Conservation (phyloP, 1,284 basidiomycete genomes). For the Cryptococcus wingfieldii region DNA sequence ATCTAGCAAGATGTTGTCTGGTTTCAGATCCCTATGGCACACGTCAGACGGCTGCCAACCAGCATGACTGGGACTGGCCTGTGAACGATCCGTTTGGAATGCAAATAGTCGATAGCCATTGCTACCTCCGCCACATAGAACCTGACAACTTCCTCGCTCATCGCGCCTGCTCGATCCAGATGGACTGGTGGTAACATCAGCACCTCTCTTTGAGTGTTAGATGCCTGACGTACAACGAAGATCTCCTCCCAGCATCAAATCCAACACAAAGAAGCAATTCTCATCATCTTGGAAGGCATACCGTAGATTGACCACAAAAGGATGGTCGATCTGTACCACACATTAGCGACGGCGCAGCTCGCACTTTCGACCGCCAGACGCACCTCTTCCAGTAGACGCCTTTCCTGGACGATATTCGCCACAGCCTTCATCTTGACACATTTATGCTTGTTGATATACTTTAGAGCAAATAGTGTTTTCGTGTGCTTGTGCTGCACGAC, state of each 20-base stretch:
- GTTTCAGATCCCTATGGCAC: constrained; percentile 78
- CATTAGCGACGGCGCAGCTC: not conserved
- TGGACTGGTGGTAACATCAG: constrained; percentile 61
- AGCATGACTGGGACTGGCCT: constrained; percentile 57
- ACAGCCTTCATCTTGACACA: constrained; percentile 98
- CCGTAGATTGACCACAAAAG: constrained; percentile 88
- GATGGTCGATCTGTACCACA: constrained; percentile 73
- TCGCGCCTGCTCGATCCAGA: constrained; percentile 69
- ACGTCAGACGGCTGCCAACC: not conserved
- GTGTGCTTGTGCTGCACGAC: constrained; percentile 98
- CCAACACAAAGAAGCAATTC: constrained; percentile 95
- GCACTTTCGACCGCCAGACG: constrained; percentile 12
- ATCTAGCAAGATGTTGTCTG: constrained; percentile 94
- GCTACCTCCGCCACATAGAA: constrained; percentile 90
- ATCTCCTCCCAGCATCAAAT: constrained; percentile 94
- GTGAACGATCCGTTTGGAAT: constrained; percentile 87
- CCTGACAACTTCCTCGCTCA: constrained; percentile 74
- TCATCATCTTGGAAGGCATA: constrained; percentile 98
- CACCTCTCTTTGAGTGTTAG: not conserved
- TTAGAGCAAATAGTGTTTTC: constrained; percentile 89
- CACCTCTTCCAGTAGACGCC: constrained; percentile 86
- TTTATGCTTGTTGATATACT: constrained; percentile 98
- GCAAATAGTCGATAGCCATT: constrained; percentile 80
- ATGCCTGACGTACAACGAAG: constrained; percentile 66
- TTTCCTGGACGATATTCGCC: constrained; percentile 93